A percentile compares a stretch with the other conserved stretches of the same genome.
These are phyloP conservation scores for Canariomyces notabilis DNA, from an alignment of 2,329 filamentous ascomycete species.

Conservation along the genomic window DNA sequence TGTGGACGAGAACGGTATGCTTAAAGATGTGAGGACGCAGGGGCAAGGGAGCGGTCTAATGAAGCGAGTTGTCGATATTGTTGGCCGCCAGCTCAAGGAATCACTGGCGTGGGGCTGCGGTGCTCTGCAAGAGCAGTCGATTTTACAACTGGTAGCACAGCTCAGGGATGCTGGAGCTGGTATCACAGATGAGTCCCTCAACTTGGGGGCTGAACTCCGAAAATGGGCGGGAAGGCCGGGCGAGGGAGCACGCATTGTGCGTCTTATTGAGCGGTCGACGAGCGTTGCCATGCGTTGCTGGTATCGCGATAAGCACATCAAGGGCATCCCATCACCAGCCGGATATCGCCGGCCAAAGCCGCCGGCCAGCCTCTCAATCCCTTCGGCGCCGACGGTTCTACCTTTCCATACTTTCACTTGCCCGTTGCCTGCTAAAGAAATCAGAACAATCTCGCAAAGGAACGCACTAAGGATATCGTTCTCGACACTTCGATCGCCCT, in stretches of 20 bases:
- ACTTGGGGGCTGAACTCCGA: slow-evolving; percentile 38
- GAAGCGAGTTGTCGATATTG: slow-evolving; percentile 84
- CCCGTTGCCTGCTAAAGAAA: slow-evolving; percentile 83
- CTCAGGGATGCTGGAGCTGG: slow-evolving; percentile 38
- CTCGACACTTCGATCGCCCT: slow-evolving; percentile 78
- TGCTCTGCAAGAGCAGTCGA: slow-evolving; percentile 52
- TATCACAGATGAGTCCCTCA: slow-evolving; percentile 31
- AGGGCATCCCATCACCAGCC: slow-evolving; percentile 48
- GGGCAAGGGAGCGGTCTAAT: slow-evolving; percentile 72
- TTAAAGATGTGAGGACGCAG: slow-evolving; percentile 64
- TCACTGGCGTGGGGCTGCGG: slow-evolving; percentile 82
- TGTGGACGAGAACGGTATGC: slow-evolving; percentile 77
- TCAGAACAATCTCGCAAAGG: slow-evolving; percentile 88
- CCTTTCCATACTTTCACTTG: slow-evolving; percentile 98
- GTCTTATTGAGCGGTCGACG: slow-evolving; percentile 79
- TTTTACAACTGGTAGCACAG: slow-evolving; percentile 47
- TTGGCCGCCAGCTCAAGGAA: slow-evolving; percentile 79
- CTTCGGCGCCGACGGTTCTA: slow-evolving; percentile 85
- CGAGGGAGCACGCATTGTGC: slow-evolving; percentile 82
- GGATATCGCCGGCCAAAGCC: slow-evolving; percentile 69
- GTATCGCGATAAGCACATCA: slow-evolving; percentile 78
- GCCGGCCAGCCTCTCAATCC: slow-evolving; percentile 68
- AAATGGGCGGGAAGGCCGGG: slow-evolving; percentile 71
- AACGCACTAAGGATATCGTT: slow-evolving; percentile 92
- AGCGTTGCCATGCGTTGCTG: slow-evolving; percentile 73